Evolutionary conservation across 306 rosid genomes (phyloP).

Genomic region (Vigna unguiculata): DNA sequence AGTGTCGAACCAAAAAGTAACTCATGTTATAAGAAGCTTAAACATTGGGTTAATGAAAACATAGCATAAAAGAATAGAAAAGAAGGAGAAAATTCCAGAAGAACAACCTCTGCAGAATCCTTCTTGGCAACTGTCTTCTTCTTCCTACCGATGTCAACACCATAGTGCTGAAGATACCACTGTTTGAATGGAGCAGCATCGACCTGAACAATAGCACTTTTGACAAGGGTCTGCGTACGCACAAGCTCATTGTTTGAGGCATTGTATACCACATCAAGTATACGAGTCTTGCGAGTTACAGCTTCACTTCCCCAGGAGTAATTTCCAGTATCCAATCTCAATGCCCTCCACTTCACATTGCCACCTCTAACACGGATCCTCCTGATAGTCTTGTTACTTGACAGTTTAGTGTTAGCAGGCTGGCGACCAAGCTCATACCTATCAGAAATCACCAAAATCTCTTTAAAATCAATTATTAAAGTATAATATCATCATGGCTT

Average conservation of each 20-base stretch:
- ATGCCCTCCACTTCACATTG: conserved; percentile 68
- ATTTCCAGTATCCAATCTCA: conserved; percentile 67
- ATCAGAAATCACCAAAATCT: background rate
- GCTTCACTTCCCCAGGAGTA: conserved; percentile 69
- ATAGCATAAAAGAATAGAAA: background rate
- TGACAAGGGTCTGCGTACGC: conserved; percentile 65
- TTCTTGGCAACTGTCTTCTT: conserved; percentile 58
- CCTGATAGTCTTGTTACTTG: conserved; percentile 64
- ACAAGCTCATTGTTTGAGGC: conserved; percentile 71
- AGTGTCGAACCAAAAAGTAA: background rate
- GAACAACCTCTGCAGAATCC: conserved; percentile 52
- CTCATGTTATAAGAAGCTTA: background rate
- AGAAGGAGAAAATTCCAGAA: background rate
- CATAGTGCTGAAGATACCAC: conserved; percentile 73
- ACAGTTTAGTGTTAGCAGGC: conserved; percentile 62
- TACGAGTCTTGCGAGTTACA: conserved; percentile 60
- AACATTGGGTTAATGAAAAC: background rate
- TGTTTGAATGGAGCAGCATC: conserved; percentile 73
- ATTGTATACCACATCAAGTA: conserved; percentile 64
- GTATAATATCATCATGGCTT: background rate
- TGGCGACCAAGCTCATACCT: conserved; percentile 73
- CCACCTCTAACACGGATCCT: conserved; percentile 68
- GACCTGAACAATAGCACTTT: conserved; percentile 64
- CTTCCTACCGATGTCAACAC: conserved; percentile 63
- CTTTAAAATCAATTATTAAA: background rate